Conservation (phyloP, 306 rosid species). For the Geum urbanum region DNA sequence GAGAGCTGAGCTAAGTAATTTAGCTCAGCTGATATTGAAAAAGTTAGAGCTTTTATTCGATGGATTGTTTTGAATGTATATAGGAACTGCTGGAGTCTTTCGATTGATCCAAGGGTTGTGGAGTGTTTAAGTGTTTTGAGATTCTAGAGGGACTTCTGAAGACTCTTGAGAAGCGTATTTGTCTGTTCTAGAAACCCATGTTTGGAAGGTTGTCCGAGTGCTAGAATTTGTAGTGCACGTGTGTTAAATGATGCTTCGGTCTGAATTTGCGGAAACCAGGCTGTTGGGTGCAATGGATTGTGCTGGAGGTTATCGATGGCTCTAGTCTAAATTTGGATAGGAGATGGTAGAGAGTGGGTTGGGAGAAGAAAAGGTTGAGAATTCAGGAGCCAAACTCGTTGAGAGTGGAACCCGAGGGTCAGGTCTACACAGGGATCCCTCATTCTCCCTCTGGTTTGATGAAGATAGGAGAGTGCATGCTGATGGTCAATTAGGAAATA, state of each 20-base stretch:
- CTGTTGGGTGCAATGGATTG: slow-evolving; percentile 25
- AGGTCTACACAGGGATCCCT: slow-evolving; percentile 53
- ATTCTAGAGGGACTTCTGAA: background rate
- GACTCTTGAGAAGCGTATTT: slow-evolving; percentile 8
- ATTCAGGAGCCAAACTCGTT: slow-evolving; percentile 22
- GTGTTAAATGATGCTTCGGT: slow-evolving; percentile 21
- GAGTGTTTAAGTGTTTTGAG: slow-evolving; percentile 4
- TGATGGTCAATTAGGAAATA: slow-evolving; percentile 36
- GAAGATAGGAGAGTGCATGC: slow-evolving; percentile 43
- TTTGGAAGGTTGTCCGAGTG: slow-evolving; percentile 14
- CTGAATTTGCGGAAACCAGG: slow-evolving; percentile 25
- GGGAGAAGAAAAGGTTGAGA: slow-evolving; percentile 37
- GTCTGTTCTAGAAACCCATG: slow-evolving; percentile 15
- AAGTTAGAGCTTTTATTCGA: slow-evolving; percentile 15
- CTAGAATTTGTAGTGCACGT: slow-evolving; percentile 22
- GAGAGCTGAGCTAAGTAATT: slow-evolving; percentile 20
- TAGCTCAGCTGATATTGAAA: slow-evolving; percentile 5
- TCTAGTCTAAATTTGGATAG: slow-evolving; percentile 32
- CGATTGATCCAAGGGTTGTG: slow-evolving; percentile 20
- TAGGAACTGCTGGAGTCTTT: slow-evolving; percentile 29
- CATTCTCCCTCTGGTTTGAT: slow-evolving; percentile 69
- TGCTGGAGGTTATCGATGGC: slow-evolving; percentile 32
- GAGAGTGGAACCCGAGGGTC: slow-evolving; percentile 36
- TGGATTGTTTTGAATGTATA: slow-evolving; percentile 15
- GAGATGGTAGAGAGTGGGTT: slow-evolving; percentile 58